Evolutionary conservation across 176 grass and related monocot species (phyloP).

Genomic region (Aegilops umbellulata): DNA sequence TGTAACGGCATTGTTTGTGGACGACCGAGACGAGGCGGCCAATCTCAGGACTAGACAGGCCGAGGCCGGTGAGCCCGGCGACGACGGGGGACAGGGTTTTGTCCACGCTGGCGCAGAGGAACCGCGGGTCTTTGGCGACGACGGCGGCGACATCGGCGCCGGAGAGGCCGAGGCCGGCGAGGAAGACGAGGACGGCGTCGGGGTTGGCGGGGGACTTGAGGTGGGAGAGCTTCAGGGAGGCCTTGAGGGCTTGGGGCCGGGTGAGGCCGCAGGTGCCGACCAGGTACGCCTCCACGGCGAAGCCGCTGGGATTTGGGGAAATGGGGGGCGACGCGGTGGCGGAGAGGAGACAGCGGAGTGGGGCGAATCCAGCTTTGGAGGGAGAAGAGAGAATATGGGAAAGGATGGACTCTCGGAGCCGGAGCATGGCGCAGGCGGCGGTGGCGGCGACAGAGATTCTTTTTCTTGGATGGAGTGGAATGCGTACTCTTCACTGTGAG

Average conservation of each 20-base stretch:
- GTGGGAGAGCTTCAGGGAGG: not conserved
- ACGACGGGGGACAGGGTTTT: not conserved
- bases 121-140: not conserved
- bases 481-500: too few relatives aligned
- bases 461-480: too few relatives aligned
- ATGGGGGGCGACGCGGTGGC: too few relatives aligned
- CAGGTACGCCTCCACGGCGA: too few relatives aligned
- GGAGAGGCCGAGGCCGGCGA: not conserved
- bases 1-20: not conserved
- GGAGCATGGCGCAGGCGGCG: too few relatives aligned
- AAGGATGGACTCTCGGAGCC: too few relatives aligned
- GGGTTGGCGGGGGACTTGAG: not conserved
- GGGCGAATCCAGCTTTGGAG: too few relatives aligned
- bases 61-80: not conserved
- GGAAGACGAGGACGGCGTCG: not conserved
- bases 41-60: not conserved
- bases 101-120: not conserved
- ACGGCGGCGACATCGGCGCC: not conserved
- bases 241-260: not conserved
- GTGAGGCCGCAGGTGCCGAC: too few relatives aligned
- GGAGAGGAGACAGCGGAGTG: too few relatives aligned
- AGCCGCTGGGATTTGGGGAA: too few relatives aligned
- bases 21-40: not conserved
- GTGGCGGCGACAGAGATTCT: too few relatives aligned
- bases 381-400: too few relatives aligned